Base-by-base conservation (phyloP, 768 basidiomycete species). In the Collybiopsis luxurians region DNA sequence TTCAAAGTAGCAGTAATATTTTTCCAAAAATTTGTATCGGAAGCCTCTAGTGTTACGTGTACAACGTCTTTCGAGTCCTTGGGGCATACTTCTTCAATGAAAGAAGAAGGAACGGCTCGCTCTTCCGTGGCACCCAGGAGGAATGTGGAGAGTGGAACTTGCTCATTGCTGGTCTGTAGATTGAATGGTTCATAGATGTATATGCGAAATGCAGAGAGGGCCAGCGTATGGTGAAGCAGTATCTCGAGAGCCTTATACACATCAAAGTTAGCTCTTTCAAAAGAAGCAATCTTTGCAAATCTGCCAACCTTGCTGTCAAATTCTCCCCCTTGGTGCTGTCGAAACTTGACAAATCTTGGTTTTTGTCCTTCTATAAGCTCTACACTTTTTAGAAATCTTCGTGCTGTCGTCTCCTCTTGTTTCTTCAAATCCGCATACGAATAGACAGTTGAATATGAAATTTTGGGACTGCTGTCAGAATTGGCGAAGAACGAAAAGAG, bases 121-220 rank as follows among this genome's bases (percentile, higher is more conserved):
- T 66, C 69, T 21, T 69, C 67, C 3, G 77, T 77, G 9, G 71
- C 67, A 15, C 78, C 76, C 9, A 61, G 61, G 13, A 80, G 66
- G 47, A 79, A 80, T 11, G 74, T 76, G 10, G 76, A 77, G 31
- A 79, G 61, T 10, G 79, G 77, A 0, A 79, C 70, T 2, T 62
- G 60, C 27, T 75, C 71, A 12, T 75, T 65, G 34, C 78, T 68
- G 42, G 75, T 73, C 23, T 75, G 70, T 77, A 78, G 79, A 42
- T 79, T 69, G 26, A 79, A 60, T 10, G 77, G 74, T 55, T 80
- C 77, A 59, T 77, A 79, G 7, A 74, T 73, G 59, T 79, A 79
- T 6, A 71, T 68, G 5, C 79, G 69, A 1, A 68, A 69, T 2
- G 73, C 69, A 28, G 68, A 64, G 21, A 77, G 58, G 28, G 78